Percentiles rank a stretch among this genome's conserved stretches.
Conservation (phyloP, 169 alveolate genomes). For the Cryptosporidium baileyi region DNA sequence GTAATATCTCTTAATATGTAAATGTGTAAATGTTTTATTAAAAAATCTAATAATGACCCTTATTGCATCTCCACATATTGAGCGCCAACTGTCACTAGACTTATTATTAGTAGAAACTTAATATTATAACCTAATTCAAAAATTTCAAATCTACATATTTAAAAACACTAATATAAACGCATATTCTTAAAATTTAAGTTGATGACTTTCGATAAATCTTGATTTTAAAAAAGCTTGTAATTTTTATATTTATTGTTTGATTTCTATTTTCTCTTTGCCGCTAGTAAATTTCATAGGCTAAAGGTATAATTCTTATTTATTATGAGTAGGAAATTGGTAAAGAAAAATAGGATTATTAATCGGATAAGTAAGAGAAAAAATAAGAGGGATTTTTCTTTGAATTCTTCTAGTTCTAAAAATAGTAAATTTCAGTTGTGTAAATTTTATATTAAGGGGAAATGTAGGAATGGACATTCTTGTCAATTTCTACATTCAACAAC, state of each 20-base stretch:
- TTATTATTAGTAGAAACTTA: too few species aligned
- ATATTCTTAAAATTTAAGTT: not conserved
- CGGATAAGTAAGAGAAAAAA: not conserved
- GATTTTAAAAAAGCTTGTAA: too few species aligned
- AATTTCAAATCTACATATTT: not conserved
- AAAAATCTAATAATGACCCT: conserved; percentile 63
- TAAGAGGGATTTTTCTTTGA: not conserved
- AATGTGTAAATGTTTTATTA: too few species aligned
- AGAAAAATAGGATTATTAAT: not conserved
- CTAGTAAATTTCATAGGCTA: too few species aligned
- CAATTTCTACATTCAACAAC: conserved; percentile 4
- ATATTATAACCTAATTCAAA: not conserved
- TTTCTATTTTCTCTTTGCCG: too few species aligned
- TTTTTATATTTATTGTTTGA: too few species aligned
- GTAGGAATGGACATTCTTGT: conserved; percentile 46
- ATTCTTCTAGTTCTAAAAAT: not conserved
- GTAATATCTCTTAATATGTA: too few species aligned
- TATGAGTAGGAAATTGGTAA: not conserved
- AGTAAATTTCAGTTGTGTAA: conserved; percentile 28
- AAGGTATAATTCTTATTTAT: not conserved
- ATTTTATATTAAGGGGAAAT: conserved; percentile 37
- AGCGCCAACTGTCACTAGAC: conserved; percentile 70
- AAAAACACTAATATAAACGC: not conserved
- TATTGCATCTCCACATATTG: conserved; percentile 59
- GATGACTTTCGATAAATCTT: too few species aligned